A percentile compares a stretch with the other conserved stretches of the same genome.
phyloP scores from a whole-genome alignment of 2,329 filamentous ascomycete genomes.

The Xylaria sp. region DNA sequence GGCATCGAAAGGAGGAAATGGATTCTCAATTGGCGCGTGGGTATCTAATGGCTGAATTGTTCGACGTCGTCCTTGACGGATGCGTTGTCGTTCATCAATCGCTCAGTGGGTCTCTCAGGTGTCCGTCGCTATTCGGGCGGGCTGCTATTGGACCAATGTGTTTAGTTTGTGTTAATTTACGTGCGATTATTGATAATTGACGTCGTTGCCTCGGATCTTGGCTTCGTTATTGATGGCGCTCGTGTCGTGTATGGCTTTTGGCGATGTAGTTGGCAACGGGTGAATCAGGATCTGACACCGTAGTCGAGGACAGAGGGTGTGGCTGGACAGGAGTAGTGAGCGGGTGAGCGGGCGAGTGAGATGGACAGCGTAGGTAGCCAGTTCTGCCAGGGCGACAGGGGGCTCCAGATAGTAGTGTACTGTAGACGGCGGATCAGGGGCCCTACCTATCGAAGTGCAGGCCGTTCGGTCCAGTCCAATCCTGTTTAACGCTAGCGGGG shows the following conservation, averaged over 20 bases:
- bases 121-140: neutral
- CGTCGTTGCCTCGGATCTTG: neutral
- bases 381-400: too few species aligned
- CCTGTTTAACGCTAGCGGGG: slow-evolving; percentile 13
- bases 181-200: neutral
- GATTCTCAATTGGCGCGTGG: slow-evolving; percentile 1
- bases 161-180: neutral
- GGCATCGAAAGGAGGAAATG: slow-evolving; percentile 35
- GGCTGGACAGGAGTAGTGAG: too few species aligned
- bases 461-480: slow-evolving; percentile 14
- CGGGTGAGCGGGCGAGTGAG: too few species aligned
- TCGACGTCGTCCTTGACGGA: neutral
- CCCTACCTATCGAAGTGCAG: too few species aligned
- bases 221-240: neutral
- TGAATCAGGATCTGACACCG: slow-evolving; percentile 18
- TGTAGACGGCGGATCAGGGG: too few species aligned
- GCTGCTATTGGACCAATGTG: neutral
- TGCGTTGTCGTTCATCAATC: neutral
- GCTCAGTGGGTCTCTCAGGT: neutral
- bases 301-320: neutral
- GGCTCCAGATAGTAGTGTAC: too few species aligned
- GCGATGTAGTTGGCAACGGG: too few species aligned
- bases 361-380: too few species aligned
- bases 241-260: too few species aligned
- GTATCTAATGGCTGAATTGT: neutral